Conservation (phyloP, 345 rosid species). For the Pseudoturritis turrita region DNA sequence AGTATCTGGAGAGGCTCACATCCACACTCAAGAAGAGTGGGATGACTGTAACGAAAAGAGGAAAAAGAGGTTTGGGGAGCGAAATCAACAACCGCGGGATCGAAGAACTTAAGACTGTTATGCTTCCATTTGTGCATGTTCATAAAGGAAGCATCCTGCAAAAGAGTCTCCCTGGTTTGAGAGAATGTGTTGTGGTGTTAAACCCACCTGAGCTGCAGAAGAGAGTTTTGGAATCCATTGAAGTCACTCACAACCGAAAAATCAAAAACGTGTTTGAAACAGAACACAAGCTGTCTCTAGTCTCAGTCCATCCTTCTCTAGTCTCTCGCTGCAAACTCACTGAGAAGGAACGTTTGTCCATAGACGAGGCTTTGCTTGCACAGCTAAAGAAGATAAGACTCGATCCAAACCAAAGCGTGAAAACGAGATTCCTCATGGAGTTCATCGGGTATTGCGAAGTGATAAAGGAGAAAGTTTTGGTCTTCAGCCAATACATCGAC, state of each 20-base stretch:
- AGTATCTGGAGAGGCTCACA: conserved; percentile 24
- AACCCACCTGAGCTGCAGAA: conserved; percentile 35
- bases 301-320: conserved; percentile 65
- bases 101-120: conserved; percentile 28
- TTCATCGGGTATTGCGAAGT: conserved; percentile 38
- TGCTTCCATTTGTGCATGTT: conserved; percentile 67
- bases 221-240: conserved; percentile 27
- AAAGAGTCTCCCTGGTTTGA: conserved; percentile 63
- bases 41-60: conserved; percentile 26
- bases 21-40: conserved; percentile 29
- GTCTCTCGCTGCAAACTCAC: conserved; percentile 32
- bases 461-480: conserved; percentile 51
- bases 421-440: conserved; percentile 52
- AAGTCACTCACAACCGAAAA: conserved; percentile 21
- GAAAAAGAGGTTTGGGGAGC: neutral
- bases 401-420: conserved; percentile 48
- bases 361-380: conserved; percentile 21
- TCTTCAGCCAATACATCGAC: conserved; percentile 54
- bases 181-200: conserved; percentile 32
- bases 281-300: conserved; percentile 39
- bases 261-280: conserved; percentile 18
- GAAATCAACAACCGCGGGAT: conserved; percentile 23
- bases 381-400: conserved; percentile 25
- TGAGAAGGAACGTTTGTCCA: neutral
- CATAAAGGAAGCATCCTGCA: conserved; percentile 71